A percentile compares a stretch with the other conserved stretches of the same genome.
Evolutionary conservation across 2,329 filamentous ascomycete genomes (phyloP).

Genomic region (Nemania sp.): DNA sequence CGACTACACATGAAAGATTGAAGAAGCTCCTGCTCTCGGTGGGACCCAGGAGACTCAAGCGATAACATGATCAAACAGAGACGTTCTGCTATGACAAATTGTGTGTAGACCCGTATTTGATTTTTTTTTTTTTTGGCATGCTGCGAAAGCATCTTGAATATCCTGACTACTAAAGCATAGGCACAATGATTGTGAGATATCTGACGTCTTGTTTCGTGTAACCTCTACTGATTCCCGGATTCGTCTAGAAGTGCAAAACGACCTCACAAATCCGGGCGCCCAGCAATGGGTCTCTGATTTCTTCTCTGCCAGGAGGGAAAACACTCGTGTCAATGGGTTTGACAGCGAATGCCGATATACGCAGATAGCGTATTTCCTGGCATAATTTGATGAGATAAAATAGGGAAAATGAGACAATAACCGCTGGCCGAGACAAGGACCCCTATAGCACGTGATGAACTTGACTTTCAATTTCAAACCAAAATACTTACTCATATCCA

Average conservation of each 20-base stretch:
- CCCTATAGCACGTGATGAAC: too few species aligned
- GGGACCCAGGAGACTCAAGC: neutral
- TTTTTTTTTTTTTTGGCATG: too few species aligned
- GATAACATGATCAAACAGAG: neutral
- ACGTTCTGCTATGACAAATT: conserved; percentile 16
- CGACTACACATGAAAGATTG: neutral
- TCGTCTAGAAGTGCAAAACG: conserved; percentile 58
- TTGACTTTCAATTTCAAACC: too few species aligned
- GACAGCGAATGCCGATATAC: conserved; percentile 55
- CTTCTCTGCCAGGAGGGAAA: conserved; percentile 61
- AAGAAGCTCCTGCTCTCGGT: neutral
- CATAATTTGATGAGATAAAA: conserved; percentile 24
- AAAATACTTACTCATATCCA: too few species aligned
- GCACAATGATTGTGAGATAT: too few species aligned
- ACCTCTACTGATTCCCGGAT: conserved; percentile 63
- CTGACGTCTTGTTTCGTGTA: too few species aligned
- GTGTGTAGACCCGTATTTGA: too few species aligned
- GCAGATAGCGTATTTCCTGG: conserved; percentile 38
- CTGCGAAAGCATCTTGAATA: too few species aligned
- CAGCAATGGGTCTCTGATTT: conserved; percentile 55
- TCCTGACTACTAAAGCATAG: too few species aligned
- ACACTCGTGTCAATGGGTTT: conserved; percentile 53
- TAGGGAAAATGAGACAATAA: neutral
- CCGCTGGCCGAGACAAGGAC: too few species aligned
- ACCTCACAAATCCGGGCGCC: conserved; percentile 58